Evolutionary conservation across 2,329 filamentous ascomycete genomes (phyloP).

Genomic region (Colletotrichum lindemuthianum): DNA sequence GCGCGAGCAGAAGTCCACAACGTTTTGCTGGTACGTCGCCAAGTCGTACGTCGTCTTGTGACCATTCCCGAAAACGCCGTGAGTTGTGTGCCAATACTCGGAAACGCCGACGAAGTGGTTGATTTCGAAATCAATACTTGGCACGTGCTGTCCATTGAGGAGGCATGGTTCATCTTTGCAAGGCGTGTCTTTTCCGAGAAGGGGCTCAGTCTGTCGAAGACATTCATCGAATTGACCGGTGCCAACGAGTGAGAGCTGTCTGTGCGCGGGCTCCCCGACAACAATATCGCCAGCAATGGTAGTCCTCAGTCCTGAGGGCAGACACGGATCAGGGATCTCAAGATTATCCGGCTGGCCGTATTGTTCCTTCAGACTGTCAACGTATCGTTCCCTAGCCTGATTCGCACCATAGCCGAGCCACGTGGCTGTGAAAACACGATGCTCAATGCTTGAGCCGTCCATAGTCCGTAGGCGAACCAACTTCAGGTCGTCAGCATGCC

Average conservation of each 20-base stretch:
- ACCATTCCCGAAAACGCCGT: constrained; percentile 86
- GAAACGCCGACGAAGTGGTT: constrained; percentile 99
- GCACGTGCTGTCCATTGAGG: constrained; percentile 90
- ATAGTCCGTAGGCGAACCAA: constrained; percentile 85
- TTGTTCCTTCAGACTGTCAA: constrained; percentile 78
- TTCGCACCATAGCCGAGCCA: constrained; percentile 99
- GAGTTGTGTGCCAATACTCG: constrained; percentile 98
- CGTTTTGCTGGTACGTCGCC: constrained; percentile 85
- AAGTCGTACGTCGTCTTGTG: constrained; percentile 85
- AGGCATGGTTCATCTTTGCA: constrained; percentile 88
- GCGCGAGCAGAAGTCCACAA: constrained; percentile 84
- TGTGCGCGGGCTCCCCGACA: constrained; percentile 44
- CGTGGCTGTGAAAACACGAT: constrained; percentile 92
- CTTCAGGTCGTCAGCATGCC: constrained; percentile 90
- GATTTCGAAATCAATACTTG: constrained; percentile 94
- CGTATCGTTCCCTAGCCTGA: constrained; percentile 85
- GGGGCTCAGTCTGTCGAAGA: constrained; percentile 80
- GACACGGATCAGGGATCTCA: constrained; percentile 89
- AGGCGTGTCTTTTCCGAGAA: constrained; percentile 88
- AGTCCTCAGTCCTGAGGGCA: constrained; percentile 80
- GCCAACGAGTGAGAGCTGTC: constrained; percentile 72
- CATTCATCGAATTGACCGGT: constrained; percentile 91
- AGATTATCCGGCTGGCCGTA: constrained; percentile 65
- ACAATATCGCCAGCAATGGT: constrained; percentile 74
- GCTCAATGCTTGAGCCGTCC: constrained; percentile 80